Evolutionary conservation across 2,329 filamentous ascomycete genomes (phyloP).

Genomic region (Sporothrix brasiliensis): DNA sequence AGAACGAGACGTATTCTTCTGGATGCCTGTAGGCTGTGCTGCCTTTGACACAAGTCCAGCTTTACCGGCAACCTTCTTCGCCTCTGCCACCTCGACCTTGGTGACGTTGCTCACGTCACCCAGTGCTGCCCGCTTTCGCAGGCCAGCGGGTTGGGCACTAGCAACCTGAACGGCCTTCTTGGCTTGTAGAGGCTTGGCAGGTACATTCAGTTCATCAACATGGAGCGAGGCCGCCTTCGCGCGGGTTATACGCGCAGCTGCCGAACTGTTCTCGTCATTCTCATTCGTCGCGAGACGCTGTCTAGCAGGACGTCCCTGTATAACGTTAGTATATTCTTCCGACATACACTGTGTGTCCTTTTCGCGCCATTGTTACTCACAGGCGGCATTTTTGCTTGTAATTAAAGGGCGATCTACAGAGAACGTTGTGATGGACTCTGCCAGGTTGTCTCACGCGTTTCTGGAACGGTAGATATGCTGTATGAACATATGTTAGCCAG

Average conservation of each 20-base stretch:
- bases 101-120: conserved; percentile 95
- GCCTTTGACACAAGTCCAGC: conserved; percentile 76
- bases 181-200: conserved; percentile 65
- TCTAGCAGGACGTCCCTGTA: conserved; percentile 63
- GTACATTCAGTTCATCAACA: conserved; percentile 62
- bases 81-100: conserved; percentile 71
- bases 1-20: conserved; percentile 73
- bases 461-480: neutral
- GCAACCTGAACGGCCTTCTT: conserved; percentile 64
- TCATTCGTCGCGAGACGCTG: conserved; percentile 81
- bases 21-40: conserved; percentile 76
- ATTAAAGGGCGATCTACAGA: neutral
- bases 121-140: conserved; percentile 78
- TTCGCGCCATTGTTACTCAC: conserved; percentile 28
- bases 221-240: conserved; percentile 80
- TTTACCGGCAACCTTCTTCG: conserved; percentile 74
- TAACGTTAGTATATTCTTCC: neutral
- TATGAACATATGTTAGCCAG: neutral
- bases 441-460: neutral
- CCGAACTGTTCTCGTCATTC: conserved; percentile 85
- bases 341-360: no score
- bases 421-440: no score
- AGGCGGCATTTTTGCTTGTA: conserved; percentile 34
- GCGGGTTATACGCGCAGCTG: conserved; percentile 82
- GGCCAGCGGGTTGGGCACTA: conserved; percentile 45